A percentile compares a stretch with the other conserved stretches of the same genome.
Conservation (phyloP, 176 grass and related monocot species). For the Metroxylon sagu region DNA sequence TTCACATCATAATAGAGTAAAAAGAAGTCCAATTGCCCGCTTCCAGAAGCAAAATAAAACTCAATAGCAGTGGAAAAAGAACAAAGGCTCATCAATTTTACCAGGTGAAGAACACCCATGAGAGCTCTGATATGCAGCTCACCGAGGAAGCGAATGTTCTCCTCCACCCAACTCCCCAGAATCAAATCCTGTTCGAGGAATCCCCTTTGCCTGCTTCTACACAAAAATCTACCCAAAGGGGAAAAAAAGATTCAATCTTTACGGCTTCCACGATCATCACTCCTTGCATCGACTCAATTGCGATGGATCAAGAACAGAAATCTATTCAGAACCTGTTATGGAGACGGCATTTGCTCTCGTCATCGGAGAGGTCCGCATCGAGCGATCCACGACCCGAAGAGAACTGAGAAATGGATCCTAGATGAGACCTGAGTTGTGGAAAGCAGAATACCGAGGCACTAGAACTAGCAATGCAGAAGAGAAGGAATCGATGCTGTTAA, state of each 20-base stretch:
- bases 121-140: conserved; percentile 65
- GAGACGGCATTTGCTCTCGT: conserved; percentile 80
- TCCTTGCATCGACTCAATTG: not conserved
- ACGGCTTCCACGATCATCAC: not conserved
- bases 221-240: conserved; percentile 46
- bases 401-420: conserved; percentile 1
- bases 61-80: not conserved
- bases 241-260: not conserved
- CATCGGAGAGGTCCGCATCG: conserved; percentile 48
- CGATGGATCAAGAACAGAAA: not conserved
- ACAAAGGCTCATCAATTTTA: conserved; percentile 11
- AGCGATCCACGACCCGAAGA: conserved; percentile 1
- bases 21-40: too few relatives aligned
- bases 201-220: conserved; percentile 84
- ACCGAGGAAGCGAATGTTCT: conserved; percentile 62
- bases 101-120: conserved; percentile 77
- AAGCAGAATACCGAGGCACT: too few relatives aligned
- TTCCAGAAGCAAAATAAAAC: not conserved
- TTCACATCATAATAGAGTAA: too few relatives aligned
- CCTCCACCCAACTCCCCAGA: conserved; percentile 80
- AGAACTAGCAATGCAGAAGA: not conserved
- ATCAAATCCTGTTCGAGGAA: conserved; percentile 91
- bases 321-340: conserved; percentile 46
- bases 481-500: not conserved
- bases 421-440: not conserved